Evolutionary conservation across 768 basidiomycete genomes (phyloP).

Genomic region (Aureoboletus auriporus): DNA sequence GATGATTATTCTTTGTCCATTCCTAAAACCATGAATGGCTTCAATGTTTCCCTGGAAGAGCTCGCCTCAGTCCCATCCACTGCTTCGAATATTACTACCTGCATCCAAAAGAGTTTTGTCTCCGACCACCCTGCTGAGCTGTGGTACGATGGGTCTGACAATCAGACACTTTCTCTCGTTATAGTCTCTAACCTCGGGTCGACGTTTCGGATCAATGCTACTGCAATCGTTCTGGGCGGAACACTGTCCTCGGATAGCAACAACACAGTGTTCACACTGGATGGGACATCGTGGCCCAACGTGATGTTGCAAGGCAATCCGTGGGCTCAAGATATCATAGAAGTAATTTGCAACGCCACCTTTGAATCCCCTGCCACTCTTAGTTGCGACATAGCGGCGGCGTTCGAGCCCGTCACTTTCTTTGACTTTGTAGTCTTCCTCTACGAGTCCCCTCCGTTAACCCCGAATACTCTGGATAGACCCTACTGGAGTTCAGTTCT

Average conservation of each 20-base stretch:
- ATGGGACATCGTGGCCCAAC: slow-evolving; percentile 7
- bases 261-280: slow-evolving; percentile 6
- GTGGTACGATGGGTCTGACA: slow-evolving; percentile 5
- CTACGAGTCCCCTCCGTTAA: too few relatives aligned
- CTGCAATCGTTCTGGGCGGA: slow-evolving; percentile 4
- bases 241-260: slow-evolving; percentile 4
- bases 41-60: too few relatives aligned
- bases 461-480: too few relatives aligned
- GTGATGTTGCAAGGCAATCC: neutral
- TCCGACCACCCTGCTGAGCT: neutral
- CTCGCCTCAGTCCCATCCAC: too few relatives aligned
- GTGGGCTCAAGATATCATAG: slow-evolving; percentile 18
- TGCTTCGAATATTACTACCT: neutral
- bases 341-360: slow-evolving; percentile 10
- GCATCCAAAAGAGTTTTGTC: neutral
- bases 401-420: too few relatives aligned
- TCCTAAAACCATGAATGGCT: too few relatives aligned
- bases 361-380: too few relatives aligned
- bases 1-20: too few relatives aligned
- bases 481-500: slow-evolving; percentile 4
- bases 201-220: slow-evolving; percentile 7
- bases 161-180: slow-evolving; percentile 11
- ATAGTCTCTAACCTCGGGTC: neutral
- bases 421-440: too few relatives aligned
- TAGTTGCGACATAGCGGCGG: too few relatives aligned